A percentile compares a stretch with the other conserved stretches of the same genome.
Evolutionary conservation across 1,284 basidiomycete genomes (phyloP).

Genomic region (Puccinia horiana): DNA sequence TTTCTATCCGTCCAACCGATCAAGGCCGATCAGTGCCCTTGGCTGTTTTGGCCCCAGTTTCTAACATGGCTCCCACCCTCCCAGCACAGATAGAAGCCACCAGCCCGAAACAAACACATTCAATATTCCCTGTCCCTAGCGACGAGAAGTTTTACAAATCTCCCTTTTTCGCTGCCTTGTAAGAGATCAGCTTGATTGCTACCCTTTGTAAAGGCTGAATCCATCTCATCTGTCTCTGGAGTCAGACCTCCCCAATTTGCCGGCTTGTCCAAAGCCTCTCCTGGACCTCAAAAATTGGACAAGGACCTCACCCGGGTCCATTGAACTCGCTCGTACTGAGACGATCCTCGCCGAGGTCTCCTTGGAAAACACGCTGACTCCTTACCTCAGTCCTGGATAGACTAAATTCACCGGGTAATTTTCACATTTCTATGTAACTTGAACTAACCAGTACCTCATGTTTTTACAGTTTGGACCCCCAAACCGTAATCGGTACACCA

Average conservation of each 20-base stretch:
- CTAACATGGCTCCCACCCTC: constrained; percentile 10
- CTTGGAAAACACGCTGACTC: constrained; percentile 78
- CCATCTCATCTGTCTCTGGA: constrained; percentile 30
- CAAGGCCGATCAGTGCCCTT: constrained; percentile 10
- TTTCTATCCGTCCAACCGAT: background rate
- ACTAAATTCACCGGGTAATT: constrained; percentile 82
- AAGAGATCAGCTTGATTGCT: constrained; percentile 83
- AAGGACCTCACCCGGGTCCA: constrained; percentile 80
- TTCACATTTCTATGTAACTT: background rate
- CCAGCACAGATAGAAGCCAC: too few relatives aligned
- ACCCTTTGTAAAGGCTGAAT: background rate
- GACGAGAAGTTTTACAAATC: constrained; percentile 60
- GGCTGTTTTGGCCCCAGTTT: constrained; percentile 35
- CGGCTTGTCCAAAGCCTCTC: constrained; percentile 52
- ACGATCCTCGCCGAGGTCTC: constrained; percentile 94
- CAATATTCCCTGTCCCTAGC: background rate
- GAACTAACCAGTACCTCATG: constrained; percentile 13
- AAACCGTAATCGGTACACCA: constrained; percentile 74
- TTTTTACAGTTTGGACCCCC: constrained; percentile 72
- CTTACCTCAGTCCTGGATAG: constrained; percentile 96
- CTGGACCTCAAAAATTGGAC: constrained; percentile 62
- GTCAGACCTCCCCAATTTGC: background rate
- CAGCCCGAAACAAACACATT: constrained; percentile 56
- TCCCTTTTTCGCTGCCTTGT: constrained; percentile 85
- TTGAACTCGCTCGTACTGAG: constrained; percentile 87